phyloP scores from a whole-genome alignment of 2,329 filamentous ascomycete genomes.

The Akanthomyces dipterigenus region DNA sequence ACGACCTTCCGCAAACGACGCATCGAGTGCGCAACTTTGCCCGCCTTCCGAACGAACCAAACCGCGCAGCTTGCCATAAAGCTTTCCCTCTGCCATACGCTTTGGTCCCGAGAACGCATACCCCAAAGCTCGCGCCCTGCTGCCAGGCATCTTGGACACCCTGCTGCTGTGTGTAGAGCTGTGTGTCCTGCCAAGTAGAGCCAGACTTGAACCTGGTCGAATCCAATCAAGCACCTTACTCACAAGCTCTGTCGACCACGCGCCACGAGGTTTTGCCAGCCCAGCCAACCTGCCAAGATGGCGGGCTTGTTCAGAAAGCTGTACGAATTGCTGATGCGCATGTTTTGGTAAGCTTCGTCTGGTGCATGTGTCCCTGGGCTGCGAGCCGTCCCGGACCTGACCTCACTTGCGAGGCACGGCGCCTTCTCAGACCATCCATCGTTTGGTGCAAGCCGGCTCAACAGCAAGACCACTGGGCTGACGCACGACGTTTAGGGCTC shows the following conservation, averaged over 20 bases:
- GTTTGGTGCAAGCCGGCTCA: background rate
- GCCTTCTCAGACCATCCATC: background rate
- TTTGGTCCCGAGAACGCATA: background rate
- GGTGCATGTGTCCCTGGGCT: background rate
- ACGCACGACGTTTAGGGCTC: conserved; percentile 60
- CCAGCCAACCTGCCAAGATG: conserved; percentile 47
- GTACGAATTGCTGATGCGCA: conserved; percentile 96
- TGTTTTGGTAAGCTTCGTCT: conserved; percentile 72
- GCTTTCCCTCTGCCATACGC: background rate
- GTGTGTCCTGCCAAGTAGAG: background rate
- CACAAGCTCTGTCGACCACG: background rate
- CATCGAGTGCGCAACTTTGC: background rate
- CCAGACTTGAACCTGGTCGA: background rate
- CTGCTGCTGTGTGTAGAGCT: background rate
- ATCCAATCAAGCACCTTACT: background rate
- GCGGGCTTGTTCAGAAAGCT: conserved; percentile 86
- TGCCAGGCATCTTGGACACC: background rate
- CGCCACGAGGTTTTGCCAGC: background rate
- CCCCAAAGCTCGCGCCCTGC: background rate
- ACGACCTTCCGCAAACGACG: conserved; percentile 5
- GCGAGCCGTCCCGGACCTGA: background rate
- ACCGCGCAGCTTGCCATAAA: background rate
- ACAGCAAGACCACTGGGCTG: background rate
- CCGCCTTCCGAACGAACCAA: background rate
- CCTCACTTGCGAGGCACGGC: background rate